These are phyloP conservation scores for Flammula alnicola DNA, from an alignment of 1,284 basidiomycete species.

Conservation along the genomic window DNA sequence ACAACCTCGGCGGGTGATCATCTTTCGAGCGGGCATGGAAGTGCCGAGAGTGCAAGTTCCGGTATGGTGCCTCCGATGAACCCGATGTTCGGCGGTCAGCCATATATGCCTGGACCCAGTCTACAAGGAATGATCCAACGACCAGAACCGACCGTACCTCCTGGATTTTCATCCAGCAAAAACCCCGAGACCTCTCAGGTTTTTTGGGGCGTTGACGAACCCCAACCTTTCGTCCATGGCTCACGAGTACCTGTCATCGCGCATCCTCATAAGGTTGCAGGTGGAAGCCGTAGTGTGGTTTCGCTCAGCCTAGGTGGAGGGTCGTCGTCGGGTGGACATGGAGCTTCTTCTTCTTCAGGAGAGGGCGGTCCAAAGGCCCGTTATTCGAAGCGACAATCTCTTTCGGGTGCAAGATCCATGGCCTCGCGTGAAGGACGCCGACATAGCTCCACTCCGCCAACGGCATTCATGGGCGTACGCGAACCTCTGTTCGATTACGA, in stretches of 20 bases:
- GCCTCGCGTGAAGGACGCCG: constrained; percentile 9
- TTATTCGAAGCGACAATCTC: constrained; percentile 11
- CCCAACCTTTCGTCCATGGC: too few relatives aligned
- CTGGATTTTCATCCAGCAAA: neutral
- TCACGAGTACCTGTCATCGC: neutral
- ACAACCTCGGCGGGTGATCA: constrained; percentile 12
- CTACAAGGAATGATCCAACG: constrained; percentile 4
- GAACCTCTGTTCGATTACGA: constrained; percentile 12
- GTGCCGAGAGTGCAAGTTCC: constrained; percentile 22
- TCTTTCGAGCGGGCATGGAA: constrained; percentile 18
- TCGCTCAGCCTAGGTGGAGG: constrained; percentile 16
- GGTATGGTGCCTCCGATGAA: constrained; percentile 12
- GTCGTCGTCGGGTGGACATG: constrained; percentile 15
- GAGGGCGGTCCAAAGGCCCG: constrained; percentile 1
- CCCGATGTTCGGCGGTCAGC: constrained; percentile 27
- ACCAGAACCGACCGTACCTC: neutral
- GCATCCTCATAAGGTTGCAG: constrained; percentile 6
- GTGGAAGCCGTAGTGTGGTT: constrained; percentile 15
- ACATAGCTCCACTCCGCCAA: constrained; percentile 23
- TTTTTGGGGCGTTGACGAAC: too few relatives aligned
- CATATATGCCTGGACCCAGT: constrained; percentile 21
- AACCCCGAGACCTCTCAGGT: neutral
- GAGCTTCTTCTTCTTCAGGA: constrained; percentile 2
- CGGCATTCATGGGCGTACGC: constrained; percentile 8
- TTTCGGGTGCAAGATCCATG: constrained; percentile 17